Base-by-base conservation (phyloP, 2,329 filamentous ascomycete species). In the Mycosphaerella sp. region DNA sequence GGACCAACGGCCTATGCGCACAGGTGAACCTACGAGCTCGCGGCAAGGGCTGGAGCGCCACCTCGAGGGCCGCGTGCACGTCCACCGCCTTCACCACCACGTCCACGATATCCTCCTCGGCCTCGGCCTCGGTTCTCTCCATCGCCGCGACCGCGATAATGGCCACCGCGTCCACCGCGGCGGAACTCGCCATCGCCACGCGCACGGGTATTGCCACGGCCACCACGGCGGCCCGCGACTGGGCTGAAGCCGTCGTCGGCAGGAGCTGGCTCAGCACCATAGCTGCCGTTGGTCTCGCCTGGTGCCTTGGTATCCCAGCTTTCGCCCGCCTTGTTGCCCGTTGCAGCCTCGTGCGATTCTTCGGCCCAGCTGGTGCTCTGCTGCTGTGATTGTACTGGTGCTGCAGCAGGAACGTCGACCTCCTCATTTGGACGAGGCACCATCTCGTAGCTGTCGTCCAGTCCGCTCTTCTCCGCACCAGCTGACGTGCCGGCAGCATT, bases 321-420 rank as follows among this genome's bases (percentile, higher is more conserved):
- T 51, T 68, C 65, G 21, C 63, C 66, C 38, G 66, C 65, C 29
- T 59, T 52, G 58, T 67, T 69, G 32, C 64, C 65, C 17, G 62
- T 53, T 11, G 59, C 56, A 45, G 61, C 56, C 47, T 59, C 59
- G 48, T 64, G 59, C 12, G 57, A 52, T 81, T 93, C 87, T 65
- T 95, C 89, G 26, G 88, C 88, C 88, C 88, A 95, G 64, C 84
- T 89, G 67, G 86, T 83, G 31, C 77, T 76, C 64, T 78, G 58
- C 41, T 48, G 57, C 54, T 54, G 61, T 55, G 32, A 87, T 6
- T 81, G 82, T 45, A 83, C 80, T n/a, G 82, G 81, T 17, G 71
- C 66, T 11, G 72, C 70, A 17, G 78, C 73, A 38, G 81, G 82
- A 38, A 78, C 82, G 58, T 93, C 87, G 4, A 86, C 85, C 76